Evolutionary conservation across 2,329 filamentous ascomycete genomes (phyloP).

Genomic region (Exophiala aquamarina): DNA sequence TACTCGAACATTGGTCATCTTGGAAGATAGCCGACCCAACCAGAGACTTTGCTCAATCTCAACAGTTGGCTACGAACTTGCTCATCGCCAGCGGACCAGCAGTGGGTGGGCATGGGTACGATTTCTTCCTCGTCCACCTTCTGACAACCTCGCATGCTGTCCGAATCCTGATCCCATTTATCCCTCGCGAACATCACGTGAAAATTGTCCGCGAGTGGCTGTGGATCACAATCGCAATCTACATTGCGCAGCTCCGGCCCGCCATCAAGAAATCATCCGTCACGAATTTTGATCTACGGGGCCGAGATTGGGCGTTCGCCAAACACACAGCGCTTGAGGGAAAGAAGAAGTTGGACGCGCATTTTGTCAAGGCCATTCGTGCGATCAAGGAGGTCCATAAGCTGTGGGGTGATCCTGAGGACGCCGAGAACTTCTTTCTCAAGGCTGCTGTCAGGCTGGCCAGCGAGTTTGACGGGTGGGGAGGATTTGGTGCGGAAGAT

Average conservation of each 20-base stretch:
- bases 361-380: constrained; percentile 82
- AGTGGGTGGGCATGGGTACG: constrained; percentile 57
- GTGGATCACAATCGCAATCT: constrained; percentile 76
- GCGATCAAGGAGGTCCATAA: constrained; percentile 65
- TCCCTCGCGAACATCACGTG: constrained; percentile 72
- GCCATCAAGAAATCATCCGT: constrained; percentile 60
- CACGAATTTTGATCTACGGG: constrained; percentile 58
- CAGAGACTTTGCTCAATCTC: constrained; percentile 73
- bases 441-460: constrained; percentile 52
- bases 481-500: constrained; percentile 23
- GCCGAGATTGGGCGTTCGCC: constrained; percentile 75
- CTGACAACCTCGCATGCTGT: constrained; percentile 86
- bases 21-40: constrained; percentile 72
- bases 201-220: constrained; percentile 83
- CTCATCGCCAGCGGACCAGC: constrained; percentile 36
- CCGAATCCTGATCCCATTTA: constrained; percentile 75
- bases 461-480: constrained; percentile 42
- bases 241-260: constrained; percentile 73
- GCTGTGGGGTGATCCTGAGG: constrained; percentile 40
- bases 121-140: constrained; percentile 80
- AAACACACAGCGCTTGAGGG: constrained; percentile 69
- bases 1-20: constrained; percentile 88
- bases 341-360: constrained; percentile 68
- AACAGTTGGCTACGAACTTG: constrained; percentile 53
- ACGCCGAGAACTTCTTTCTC: constrained; percentile 43